These are phyloP conservation scores for Sclerotiophoma versabilis DNA, from an alignment of 2,329 filamentous ascomycete species.

Conservation along the genomic window DNA sequence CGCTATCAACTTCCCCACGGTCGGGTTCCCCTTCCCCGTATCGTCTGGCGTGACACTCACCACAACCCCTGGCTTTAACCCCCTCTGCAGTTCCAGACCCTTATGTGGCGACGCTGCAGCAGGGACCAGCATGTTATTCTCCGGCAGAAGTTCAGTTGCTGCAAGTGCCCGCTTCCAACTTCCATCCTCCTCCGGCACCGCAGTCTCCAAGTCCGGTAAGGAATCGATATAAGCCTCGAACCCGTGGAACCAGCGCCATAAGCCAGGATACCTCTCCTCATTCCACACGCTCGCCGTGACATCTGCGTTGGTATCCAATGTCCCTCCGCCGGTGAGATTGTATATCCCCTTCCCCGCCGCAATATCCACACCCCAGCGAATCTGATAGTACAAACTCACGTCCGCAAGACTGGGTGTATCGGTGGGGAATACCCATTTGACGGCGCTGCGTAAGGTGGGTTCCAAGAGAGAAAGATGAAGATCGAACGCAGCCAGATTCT, in stretches of 20 bases:
- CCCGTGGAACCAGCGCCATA: slow-evolving; percentile 47
- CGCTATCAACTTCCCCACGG: slow-evolving; percentile 45
- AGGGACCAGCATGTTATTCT: not conserved
- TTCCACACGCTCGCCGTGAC: slow-evolving; percentile 46
- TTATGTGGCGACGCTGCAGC: not conserved
- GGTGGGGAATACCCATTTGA: slow-evolving; percentile 48
- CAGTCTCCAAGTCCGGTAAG: slow-evolving; percentile 36
- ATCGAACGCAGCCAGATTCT: slow-evolving; percentile 49
- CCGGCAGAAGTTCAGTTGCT: not conserved
- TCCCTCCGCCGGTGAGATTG: slow-evolving; percentile 48
- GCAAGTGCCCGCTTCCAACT: not conserved
- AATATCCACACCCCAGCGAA: slow-evolving; percentile 51
- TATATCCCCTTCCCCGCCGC: slow-evolving; percentile 43
- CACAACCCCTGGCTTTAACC: slow-evolving; percentile 37
- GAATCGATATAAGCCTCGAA: slow-evolving; percentile 43
- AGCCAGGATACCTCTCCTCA: slow-evolving; percentile 44
- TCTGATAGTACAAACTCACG: slow-evolving; percentile 49
- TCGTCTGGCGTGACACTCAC: slow-evolving; percentile 52
- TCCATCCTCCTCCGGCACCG: slow-evolving; percentile 16
- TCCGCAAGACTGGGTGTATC: slow-evolving; percentile 46
- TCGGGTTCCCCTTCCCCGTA: slow-evolving; percentile 50
- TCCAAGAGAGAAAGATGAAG: slow-evolving; percentile 49
- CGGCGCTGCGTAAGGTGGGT: slow-evolving; percentile 37
- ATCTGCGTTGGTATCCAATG: slow-evolving; percentile 28
- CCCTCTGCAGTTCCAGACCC: slow-evolving; percentile 23